Percentiles rank a stretch among this genome's conserved stretches.
Evolutionary conservation across 768 basidiomycete genomes (phyloP).

Genomic region (Kondoa malvinella): DNA sequence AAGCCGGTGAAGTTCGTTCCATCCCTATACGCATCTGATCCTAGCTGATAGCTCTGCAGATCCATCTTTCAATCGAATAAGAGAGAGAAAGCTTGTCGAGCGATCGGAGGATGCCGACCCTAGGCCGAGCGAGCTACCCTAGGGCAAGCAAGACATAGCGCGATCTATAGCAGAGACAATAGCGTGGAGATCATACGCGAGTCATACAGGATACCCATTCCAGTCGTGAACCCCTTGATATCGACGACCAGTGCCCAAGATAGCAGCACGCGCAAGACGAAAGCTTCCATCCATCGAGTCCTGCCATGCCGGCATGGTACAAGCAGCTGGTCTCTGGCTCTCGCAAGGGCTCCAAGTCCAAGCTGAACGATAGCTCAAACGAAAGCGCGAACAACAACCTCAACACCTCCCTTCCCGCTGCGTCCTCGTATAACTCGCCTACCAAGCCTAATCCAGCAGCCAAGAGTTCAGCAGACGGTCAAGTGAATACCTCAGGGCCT

Average conservation of each 20-base stretch:
- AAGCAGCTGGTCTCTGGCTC: slow-evolving; percentile 1
- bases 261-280: no score
- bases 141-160: no score
- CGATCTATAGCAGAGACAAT: no score
- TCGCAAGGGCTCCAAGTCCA: neutral
- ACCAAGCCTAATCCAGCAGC: neutral
- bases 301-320: neutral
- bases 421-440: neutral
- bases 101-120: no score
- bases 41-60: no score
- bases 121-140: no score
- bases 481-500: neutral
- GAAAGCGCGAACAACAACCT: neutral
- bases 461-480: neutral
- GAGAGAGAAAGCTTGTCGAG: no score
- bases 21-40: no score
- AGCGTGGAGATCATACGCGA: no score
- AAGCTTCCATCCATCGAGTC: neutral
- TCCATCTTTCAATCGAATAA: neutral
- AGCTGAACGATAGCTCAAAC: neutral
- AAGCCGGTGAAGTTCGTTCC: neutral
- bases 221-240: no score
- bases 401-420: neutral
- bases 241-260: no score
- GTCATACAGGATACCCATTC: no score